Conservation (phyloP, 345 rosid species). For the Jatropha curcas region DNA sequence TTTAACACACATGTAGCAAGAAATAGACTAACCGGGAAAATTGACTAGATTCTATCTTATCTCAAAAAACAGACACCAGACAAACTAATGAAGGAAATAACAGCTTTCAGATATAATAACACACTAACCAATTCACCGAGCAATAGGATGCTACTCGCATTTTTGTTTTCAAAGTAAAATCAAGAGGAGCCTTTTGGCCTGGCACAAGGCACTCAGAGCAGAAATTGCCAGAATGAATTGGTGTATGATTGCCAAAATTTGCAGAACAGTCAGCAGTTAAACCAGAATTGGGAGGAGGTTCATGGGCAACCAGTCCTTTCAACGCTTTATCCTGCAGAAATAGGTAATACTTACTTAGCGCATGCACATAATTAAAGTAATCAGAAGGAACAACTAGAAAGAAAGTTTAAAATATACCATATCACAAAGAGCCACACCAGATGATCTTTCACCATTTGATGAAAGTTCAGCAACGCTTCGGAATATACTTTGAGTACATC, state of each 20-base stretch:
- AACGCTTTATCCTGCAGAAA: constrained; percentile 72
- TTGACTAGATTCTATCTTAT: background rate
- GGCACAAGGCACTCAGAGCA: constrained; percentile 52
- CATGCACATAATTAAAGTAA: constrained; percentile 6
- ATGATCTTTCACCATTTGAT: constrained; percentile 49
- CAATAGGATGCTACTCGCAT: constrained; percentile 59
- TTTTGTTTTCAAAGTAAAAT: constrained; percentile 81
- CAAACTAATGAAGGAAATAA: constrained; percentile 1
- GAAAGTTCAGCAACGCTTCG: constrained; percentile 87
- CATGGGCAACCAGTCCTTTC: constrained; percentile 71
- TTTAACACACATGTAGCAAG: background rate
- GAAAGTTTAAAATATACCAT: constrained; percentile 79
- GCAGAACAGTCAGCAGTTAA: constrained; percentile 39
- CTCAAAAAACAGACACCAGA: constrained; percentile 14
- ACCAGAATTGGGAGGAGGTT: constrained; percentile 28
- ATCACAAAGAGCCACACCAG: constrained; percentile 55
- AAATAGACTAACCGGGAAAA: background rate
- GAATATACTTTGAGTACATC: constrained; percentile 61
- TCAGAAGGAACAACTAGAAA: constrained; percentile 14
- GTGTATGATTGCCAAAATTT: constrained; percentile 38
- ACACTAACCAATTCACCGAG: constrained; percentile 67
- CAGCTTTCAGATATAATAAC: constrained; percentile 14
- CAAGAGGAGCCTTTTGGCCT: constrained; percentile 72
- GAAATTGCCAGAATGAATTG: constrained; percentile 37
- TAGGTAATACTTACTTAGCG: constrained; percentile 16